Evolutionary conservation across 2,329 filamentous ascomycete genomes (phyloP).

Genomic region (Emergomyces africanus): DNA sequence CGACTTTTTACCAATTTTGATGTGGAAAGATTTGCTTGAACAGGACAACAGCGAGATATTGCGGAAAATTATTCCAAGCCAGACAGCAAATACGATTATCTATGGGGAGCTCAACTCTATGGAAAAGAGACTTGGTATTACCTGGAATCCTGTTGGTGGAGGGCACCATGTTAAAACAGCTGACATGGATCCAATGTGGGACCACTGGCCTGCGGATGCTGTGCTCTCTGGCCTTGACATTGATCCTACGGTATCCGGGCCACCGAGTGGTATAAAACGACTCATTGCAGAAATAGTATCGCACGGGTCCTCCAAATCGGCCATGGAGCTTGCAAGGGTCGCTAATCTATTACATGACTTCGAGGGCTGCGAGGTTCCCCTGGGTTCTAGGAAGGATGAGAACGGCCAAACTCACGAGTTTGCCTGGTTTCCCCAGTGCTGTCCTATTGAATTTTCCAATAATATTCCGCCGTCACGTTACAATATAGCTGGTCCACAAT

Average conservation of each 20-base stretch:
- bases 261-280: not conserved
- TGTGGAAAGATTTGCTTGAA: constrained; percentile 10
- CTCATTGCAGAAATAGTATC: constrained; percentile 9
- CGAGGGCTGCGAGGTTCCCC: constrained; percentile 18
- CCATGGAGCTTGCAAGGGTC: constrained; percentile 15
- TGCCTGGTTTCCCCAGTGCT: constrained; percentile 22
- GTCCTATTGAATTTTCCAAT: constrained; percentile 20
- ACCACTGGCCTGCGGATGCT: not conserved
- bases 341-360: constrained; percentile 23
- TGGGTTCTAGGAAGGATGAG: constrained; percentile 7
- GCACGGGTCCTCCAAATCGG: constrained; percentile 19
- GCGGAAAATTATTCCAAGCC: constrained; percentile 13
- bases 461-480: constrained; percentile 6
- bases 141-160: constrained; percentile 14
- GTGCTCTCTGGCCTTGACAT: constrained; percentile 5
- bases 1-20: constrained; percentile 9
- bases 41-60: constrained; percentile 13
- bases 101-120: constrained; percentile 16
- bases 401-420: constrained; percentile 12
- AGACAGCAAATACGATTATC: constrained; percentile 16
- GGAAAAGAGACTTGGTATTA: constrained; percentile 20
- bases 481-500: constrained; percentile 9
- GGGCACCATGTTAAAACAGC: constrained; percentile 11
- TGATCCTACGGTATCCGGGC: constrained; percentile 9
- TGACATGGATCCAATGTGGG: constrained; percentile 6